Base-by-base conservation (phyloP, 768 basidiomycete species). In the Zangia roseola region DNA sequence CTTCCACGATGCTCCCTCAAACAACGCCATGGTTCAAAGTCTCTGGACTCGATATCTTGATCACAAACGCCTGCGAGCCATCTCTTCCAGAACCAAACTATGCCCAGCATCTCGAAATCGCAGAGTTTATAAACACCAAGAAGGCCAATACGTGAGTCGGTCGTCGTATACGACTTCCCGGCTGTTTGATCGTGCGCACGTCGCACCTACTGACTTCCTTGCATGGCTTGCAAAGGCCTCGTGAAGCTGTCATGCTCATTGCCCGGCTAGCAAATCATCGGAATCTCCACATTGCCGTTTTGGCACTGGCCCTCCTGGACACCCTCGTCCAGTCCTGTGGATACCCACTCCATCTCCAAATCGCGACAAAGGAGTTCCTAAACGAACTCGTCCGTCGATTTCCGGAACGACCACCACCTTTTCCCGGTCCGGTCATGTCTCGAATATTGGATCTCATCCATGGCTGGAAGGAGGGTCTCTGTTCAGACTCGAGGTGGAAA, bases 371-470 rank as follows among this genome's bases (percentile, higher is more conserved):
- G 64, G 97, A 98, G 62, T 99, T 97, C 65, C 77, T 98, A 16
- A 99, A 99, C 70, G 97, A 98, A 65, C 86, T 99, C 65, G 97
- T 99, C 21, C 85, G 95, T 41, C 83, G 94, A 57, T 98, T 99
- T 67, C 97, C 97, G 6, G 97, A 99, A 71, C 83, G 95, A 38
- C 97, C 97, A 3, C 95, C 97, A 1, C 89, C 92, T 1, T 93
- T 94, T 65, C 91, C 92, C 0, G 90, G 91, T 3, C 87, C 92
- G 19, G 91, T 97, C 58, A 99, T 98, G 95, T 82, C 85, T 2
- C 82, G 90, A 52, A 94, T 97, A 55, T 74, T 99, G 33, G 94
- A 97, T 58, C 76, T 95, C 53, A 94, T 99, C 35, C 82, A 95
- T 55, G 74, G 78, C 41, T 99, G 97, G 97, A 97, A 94, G 72